phyloP scores from a whole-genome alignment of 1,139 yeast species.

The Casaregolazyma lundiana region DNA sequence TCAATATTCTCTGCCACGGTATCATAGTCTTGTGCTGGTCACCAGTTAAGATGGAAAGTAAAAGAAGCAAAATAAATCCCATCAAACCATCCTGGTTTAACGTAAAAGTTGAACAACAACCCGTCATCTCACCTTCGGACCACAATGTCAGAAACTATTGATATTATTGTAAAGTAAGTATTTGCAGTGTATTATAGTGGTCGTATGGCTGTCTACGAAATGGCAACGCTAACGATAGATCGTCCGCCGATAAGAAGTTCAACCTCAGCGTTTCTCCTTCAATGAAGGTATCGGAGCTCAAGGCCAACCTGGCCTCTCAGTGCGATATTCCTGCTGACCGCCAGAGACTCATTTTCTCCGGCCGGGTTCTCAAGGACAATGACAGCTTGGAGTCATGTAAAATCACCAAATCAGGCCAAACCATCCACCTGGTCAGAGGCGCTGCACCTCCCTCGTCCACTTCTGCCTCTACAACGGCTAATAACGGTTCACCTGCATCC shows the following conservation, averaged over 20 bases:
- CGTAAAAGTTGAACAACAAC: neutral
- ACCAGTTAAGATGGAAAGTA: neutral
- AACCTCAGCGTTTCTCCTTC: slow-evolving; percentile 53
- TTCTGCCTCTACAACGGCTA: slow-evolving; percentile 19
- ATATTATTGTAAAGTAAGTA: slow-evolving; percentile 15
- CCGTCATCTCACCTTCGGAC: too few relatives aligned
- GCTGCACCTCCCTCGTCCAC: slow-evolving; percentile 34
- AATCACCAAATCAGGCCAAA: slow-evolving; percentile 70
- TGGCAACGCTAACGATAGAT: slow-evolving; percentile 21
- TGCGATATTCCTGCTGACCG: slow-evolving; percentile 66
- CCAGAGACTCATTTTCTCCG: slow-evolving; percentile 88
- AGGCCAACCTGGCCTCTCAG: slow-evolving; percentile 54
- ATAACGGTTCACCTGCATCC: slow-evolving; percentile 24
- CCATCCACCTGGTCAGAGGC: slow-evolving; percentile 80
- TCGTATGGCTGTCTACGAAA: neutral
- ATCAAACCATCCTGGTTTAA: neutral
- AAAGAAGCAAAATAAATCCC: neutral
- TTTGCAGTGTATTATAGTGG: neutral
- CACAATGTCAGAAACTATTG: slow-evolving; percentile 10
- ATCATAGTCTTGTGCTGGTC: too few relatives aligned
- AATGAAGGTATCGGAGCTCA: slow-evolving; percentile 62
- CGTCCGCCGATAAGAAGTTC: slow-evolving; percentile 77
- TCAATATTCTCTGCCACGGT: neutral
- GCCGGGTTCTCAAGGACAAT: slow-evolving; percentile 82
- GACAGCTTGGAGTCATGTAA: slow-evolving; percentile 74